Evolutionary conservation across 768 basidiomycete genomes (phyloP).

Genomic region (Kwoniella botswanensis): DNA sequence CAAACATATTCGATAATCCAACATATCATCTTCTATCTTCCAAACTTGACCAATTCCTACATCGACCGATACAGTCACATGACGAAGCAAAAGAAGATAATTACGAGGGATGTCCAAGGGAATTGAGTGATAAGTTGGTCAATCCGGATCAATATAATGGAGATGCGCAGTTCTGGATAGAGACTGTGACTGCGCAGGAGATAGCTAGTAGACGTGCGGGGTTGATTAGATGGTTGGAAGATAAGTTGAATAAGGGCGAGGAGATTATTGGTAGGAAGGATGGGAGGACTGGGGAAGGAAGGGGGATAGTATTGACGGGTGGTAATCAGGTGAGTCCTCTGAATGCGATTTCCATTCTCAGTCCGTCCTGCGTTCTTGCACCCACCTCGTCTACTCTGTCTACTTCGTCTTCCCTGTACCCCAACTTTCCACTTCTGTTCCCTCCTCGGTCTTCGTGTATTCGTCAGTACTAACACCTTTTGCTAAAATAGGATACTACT

Average conservation of each 20-base stretch:
- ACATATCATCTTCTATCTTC: constrained; percentile 10
- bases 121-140: constrained; percentile 52
- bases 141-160: constrained; percentile 59
- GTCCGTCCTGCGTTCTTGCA: too few species aligned
- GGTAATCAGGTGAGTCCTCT: constrained; percentile 56
- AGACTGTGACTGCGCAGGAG: constrained; percentile 37
- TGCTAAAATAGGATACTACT: constrained; percentile 55
- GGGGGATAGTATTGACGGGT: constrained; percentile 59
- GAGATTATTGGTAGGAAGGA: constrained; percentile 35
- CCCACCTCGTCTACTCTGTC: too few species aligned
- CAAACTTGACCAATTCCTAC: constrained; percentile 50
- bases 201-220: constrained; percentile 47
- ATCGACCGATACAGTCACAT: constrained; percentile 47
- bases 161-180: constrained; percentile 55
- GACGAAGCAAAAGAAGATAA: constrained; percentile 36
- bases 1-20: constrained; percentile 18
- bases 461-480: too few species aligned
- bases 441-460: too few species aligned
- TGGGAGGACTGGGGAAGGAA: constrained; percentile 29
- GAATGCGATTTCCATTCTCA: too few species aligned
- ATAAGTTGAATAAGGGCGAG: constrained; percentile 43
- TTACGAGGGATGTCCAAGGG: constrained; percentile 50
- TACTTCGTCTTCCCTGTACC: not conserved
- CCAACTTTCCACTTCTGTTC: too few species aligned
- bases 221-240: constrained; percentile 51